Percentiles rank a stretch among this genome's conserved stretches.
phyloP scores from a whole-genome alignment of 2,329 filamentous ascomycete species.

The Orbilia brochopaga region DNA sequence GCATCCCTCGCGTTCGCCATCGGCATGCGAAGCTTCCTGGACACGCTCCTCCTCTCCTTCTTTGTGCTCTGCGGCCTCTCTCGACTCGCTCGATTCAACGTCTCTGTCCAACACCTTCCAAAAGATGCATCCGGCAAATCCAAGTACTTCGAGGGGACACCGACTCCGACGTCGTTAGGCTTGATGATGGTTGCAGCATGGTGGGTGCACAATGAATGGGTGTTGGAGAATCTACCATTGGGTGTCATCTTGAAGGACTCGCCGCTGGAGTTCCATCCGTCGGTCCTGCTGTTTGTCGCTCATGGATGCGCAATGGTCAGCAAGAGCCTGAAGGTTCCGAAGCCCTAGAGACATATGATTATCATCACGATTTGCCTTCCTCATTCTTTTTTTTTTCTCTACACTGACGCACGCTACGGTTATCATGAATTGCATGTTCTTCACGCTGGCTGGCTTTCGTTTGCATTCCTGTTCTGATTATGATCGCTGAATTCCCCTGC shows the following conservation, averaged over 20 bases:
- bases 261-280: conserved; percentile 80
- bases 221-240: conserved; percentile 77
- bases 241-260: conserved; percentile 73
- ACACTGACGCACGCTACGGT: background rate
- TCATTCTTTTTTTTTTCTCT: conserved; percentile 15
- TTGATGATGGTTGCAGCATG: conserved; percentile 86
- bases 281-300: conserved; percentile 78
- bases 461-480: conserved; percentile 2
- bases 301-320: conserved; percentile 95
- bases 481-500: conserved; percentile 4
- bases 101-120: conserved; percentile 84
- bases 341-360: conserved; percentile 63
- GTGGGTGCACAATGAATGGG: conserved; percentile 82
- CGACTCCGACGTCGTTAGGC: conserved; percentile 86
- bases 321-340: conserved; percentile 92
- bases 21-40: conserved; percentile 80
- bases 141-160: conserved; percentile 94
- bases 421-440: conserved; percentile 5
- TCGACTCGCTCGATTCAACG: conserved; percentile 94
- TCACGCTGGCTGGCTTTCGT: conserved; percentile 13
- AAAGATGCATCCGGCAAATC: conserved; percentile 92
- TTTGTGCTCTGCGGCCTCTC: conserved; percentile 96
- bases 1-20: conserved; percentile 86
- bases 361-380: background rate
- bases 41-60: conserved; percentile 79